Evolutionary conservation across 2,329 filamentous ascomycete genomes (phyloP), one percentile per base, ranked within the genome.

Genomic region (Colletotrichum agaves): DNA sequence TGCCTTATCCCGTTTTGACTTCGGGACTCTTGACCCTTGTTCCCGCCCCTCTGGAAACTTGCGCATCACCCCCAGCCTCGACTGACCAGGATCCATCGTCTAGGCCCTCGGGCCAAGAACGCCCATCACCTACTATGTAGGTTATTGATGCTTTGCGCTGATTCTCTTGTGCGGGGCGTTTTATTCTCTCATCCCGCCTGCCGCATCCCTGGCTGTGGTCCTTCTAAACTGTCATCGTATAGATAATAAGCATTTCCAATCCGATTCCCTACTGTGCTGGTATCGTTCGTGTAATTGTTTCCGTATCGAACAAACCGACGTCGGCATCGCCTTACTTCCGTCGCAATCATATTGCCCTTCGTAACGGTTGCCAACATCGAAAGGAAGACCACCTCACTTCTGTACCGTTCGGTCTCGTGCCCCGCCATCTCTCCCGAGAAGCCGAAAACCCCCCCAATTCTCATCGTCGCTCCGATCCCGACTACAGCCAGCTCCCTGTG

Each of bases 11-110:
- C 15, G 23, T n/a, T 50, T 31, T 11, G 2, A 19, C 10, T 4
- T 21, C 43, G 21, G 19, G 19, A 61, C 19, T 31, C 31, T 49
- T 13, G 47, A 49, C 37, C 62, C 61, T 52, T 60, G 55, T 56
- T 53, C 46, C 47, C 43, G 44, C 62, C 35, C 47, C 23, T 49
- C 58, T 61, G 55, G 58, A 62, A 66, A 66, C 63, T 37, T 49
- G 63, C 57, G 41, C 57, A 61, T 15, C 57, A 62, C 35, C n/a
- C n/a, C 41, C 41, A 19, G n/a, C 17, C 3, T 44, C 41, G 41
- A 44, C 15, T 44, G n/a, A 44, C 41, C 41, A 44, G 41, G 41
- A 19, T 44, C 17, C 17, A 19, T 44, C 41, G 41, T 41, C 37
- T n/a, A n/a, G n/a, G n/a, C 39, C 35, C 11, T 37, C 35, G 35